Conservation (phyloP, 768 basidiomycete genomes). For the Lentinula boryana region DNA sequence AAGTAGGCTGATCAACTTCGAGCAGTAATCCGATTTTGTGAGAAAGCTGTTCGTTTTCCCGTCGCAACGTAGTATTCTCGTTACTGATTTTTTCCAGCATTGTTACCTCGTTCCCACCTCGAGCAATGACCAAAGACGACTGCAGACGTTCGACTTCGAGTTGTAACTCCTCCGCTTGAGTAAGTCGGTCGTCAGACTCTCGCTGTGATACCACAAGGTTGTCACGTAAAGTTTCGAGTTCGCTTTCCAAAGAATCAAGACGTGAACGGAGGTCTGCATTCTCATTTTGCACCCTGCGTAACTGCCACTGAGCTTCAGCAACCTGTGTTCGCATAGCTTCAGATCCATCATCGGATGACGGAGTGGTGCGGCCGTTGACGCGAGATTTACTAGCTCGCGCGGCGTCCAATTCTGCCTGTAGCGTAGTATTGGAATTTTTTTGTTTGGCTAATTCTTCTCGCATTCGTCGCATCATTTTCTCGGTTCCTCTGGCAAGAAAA, state of each 20-base stretch:
- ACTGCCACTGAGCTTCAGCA: constrained; percentile 72
- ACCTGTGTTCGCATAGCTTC: constrained; percentile 67
- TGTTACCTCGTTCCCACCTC: constrained; percentile 73
- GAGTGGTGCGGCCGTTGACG: constrained; percentile 73
- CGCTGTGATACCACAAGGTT: constrained; percentile 66
- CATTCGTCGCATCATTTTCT: constrained; percentile 96
- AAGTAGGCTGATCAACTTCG: constrained; percentile 77
- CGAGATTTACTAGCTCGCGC: constrained; percentile 54
- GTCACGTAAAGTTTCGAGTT: constrained; percentile 66
- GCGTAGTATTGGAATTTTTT: constrained; percentile 69
- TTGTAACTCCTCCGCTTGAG: constrained; percentile 74
- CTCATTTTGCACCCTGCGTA: constrained; percentile 63
- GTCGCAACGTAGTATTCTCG: constrained; percentile 74
- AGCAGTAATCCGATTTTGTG: constrained; percentile 87
- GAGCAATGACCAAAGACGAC: constrained; percentile 65
- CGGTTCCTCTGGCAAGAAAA: constrained; percentile 66
- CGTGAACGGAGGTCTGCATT: constrained; percentile 74
- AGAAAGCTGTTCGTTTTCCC: constrained; percentile 85
- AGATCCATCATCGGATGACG: constrained; percentile 64
- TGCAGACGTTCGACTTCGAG: constrained; percentile 74
- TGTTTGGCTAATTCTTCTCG: constrained; percentile 93
- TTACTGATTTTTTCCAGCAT: constrained; percentile 74
- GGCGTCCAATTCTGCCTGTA: constrained; percentile 81
- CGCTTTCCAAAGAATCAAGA: constrained; percentile 68
- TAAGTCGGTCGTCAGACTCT: constrained; percentile 72